phyloP scores from a whole-genome alignment of 306 rosid species.

The Vigna angularis region DNA sequence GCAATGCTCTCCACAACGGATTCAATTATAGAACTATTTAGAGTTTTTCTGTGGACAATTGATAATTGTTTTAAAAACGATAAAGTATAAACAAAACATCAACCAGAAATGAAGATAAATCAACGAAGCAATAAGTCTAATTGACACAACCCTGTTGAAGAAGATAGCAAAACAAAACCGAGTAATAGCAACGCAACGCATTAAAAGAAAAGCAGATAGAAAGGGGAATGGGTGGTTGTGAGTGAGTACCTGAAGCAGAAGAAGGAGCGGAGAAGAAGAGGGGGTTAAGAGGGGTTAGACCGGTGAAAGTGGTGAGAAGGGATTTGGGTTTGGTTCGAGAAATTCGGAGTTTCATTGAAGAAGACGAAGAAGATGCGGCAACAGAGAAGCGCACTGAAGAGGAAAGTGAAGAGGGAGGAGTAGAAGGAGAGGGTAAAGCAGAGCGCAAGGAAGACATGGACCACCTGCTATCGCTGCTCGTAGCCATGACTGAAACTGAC shows the following conservation, averaged over 20 bases:
- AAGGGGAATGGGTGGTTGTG: background rate
- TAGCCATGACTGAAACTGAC: conserved; percentile 48
- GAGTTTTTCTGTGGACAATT: background rate
- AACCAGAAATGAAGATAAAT: background rate
- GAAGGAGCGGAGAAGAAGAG: conserved; percentile 49
- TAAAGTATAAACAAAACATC: background rate
- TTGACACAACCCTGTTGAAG: background rate
- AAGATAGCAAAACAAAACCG: background rate
- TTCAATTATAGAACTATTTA: background rate
- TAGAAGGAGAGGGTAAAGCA: conserved; percentile 56
- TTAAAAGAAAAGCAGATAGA: background rate
- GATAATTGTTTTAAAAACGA: background rate
- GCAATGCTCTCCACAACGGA: background rate
- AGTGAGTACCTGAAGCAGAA: conserved; percentile 59
- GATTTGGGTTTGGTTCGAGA: conserved; percentile 49
- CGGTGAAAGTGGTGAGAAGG: conserved; percentile 60
- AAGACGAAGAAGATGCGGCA: conserved; percentile 33
- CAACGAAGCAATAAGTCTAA: background rate
- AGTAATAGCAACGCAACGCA: background rate
- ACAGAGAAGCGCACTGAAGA: conserved; percentile 43
- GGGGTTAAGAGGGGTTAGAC: conserved; percentile 63
- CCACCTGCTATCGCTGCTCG: conserved; percentile 52
- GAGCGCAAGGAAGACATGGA: conserved; percentile 69
- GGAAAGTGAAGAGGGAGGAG: conserved; percentile 37
- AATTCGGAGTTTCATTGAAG: conserved; percentile 37